Conservation (phyloP, 164 flowering plant species). For the Vitis cinerea region DNA sequence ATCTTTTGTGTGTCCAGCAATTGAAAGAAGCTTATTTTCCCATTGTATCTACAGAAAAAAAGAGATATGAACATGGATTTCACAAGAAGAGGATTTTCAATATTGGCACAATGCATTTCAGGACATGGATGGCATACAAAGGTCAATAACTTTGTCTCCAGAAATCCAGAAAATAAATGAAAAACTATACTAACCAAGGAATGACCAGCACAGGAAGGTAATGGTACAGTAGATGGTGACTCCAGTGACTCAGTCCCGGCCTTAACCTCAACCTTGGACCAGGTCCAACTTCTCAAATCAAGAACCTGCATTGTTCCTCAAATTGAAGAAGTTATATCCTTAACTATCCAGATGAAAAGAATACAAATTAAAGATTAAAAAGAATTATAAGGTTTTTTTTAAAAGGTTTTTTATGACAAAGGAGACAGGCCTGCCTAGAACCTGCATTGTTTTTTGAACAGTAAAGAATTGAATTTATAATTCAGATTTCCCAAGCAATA, state of each 20-base stretch:
- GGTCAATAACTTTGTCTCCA: neutral
- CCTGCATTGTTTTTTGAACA: no score
- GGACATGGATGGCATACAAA: neutral
- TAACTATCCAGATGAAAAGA: neutral
- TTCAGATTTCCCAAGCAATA: no score
- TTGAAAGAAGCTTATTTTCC: conserved; percentile 87
- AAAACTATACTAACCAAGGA: conserved; percentile 66
- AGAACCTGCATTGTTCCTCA: conserved; percentile 56
- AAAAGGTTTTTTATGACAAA: no score
- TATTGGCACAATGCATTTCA: neutral
- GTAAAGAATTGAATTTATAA: no score
- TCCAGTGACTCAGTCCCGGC: conserved; percentile 45
- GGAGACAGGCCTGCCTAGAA: no score
- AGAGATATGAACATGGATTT: neutral
- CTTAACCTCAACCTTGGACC: conserved; percentile 84
- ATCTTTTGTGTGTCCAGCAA: conserved; percentile 96
- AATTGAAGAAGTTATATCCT: conserved; percentile 1
- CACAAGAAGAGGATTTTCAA: neutral
- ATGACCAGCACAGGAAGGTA: conserved; percentile 92
- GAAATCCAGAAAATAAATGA: neutral
- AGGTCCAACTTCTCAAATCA: conserved; percentile 87
- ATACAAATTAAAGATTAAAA: neutral
- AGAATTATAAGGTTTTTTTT: no score
- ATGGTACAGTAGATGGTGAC: conserved; percentile 35
- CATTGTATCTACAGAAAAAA: conserved; percentile 70